Evolutionary conservation across 148 eudicot species (phyloP), one percentile per base, ranked within the genome.

Genomic region (Fagopyrum tataricum): DNA sequence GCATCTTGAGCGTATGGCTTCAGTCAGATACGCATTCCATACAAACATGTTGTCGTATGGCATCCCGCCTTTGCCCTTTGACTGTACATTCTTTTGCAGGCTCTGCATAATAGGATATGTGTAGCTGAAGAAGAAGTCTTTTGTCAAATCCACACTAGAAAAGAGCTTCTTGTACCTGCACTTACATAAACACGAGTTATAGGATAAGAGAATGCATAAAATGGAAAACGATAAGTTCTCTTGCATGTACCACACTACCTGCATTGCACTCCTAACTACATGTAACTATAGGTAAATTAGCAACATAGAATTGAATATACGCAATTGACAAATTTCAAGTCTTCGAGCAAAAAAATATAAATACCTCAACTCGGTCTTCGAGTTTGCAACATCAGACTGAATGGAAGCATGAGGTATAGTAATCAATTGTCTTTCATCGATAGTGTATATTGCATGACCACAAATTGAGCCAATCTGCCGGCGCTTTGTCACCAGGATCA

Each of bases 151-250:
- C 31, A 95, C 99, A 86, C 96, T 88, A 62, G 96, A 88, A 75
- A 95, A 78, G 73, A 95, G 99, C 88, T 95, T 95, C 87, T 88
- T 95, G 91, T 95, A 95, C 97, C 99, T 95, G 92, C 82, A 88
- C 72, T 56, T 12, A 23, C 26, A 40, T 59, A 26, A 24, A 59
- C 4, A 24, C 14, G 14, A 24, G 67, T 24, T 59, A 7, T 26
- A 24, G 40, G 41, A 59, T 24, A 61, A 61, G 40, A 61, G 10
- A 59, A 59, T 10, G 67, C 41, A 61, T 15, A 26, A 61, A 5
- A 31, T 23, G 2, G 7, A 42, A 62, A 11, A 41, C 61, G 4
- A n/a, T 21, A 24, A 53, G 21, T 51, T 14, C 56, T 51, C 56
- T 17, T 47, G 51, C 12, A 47, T 6, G 1, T 15, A 12, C n/a